A percentile compares a stretch with the other conserved stretches of the same genome.
phyloP scores from a whole-genome alignment of 139 green algal genomes.

The Chlorella ohadii region DNA sequence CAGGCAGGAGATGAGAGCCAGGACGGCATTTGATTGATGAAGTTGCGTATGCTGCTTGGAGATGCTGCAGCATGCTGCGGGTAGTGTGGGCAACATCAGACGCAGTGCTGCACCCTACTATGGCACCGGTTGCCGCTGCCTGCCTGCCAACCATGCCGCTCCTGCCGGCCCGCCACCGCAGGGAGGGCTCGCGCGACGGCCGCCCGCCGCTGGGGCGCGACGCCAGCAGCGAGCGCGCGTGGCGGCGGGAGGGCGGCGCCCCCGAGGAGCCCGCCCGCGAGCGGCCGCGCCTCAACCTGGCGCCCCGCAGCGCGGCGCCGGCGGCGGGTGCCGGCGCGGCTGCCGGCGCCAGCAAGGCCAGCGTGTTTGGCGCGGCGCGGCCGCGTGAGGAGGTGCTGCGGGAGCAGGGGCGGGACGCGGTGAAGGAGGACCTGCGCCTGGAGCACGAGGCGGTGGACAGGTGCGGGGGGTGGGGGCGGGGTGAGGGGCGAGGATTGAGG shows the following conservation, averaged over 20 bases:
- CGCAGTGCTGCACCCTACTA: too few relatives aligned
- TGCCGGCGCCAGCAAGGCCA: slow-evolving; percentile 24
- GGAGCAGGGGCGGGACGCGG: slow-evolving; percentile 84
- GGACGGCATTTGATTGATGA: too few relatives aligned
- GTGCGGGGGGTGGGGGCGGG: neutral
- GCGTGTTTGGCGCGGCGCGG: slow-evolving; percentile 81
- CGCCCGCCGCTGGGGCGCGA: slow-evolving; percentile 9
- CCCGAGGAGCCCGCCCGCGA: slow-evolving; percentile 23
- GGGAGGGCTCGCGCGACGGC: slow-evolving; percentile 8
- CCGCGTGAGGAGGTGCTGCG: slow-evolving; percentile 91
- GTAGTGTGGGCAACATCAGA: too few relatives aligned
- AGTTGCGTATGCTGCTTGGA: too few relatives aligned
- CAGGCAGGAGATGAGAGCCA: too few relatives aligned
- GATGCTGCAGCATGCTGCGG: neutral
- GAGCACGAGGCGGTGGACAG: slow-evolving; percentile 56
- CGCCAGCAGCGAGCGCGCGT: slow-evolving; percentile 39
- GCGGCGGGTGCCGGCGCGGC: neutral
- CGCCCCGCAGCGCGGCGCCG: slow-evolving; percentile 58
- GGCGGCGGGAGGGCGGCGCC: slow-evolving; percentile 11
- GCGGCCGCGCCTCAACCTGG: slow-evolving; percentile 69
- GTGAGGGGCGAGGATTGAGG: neutral
- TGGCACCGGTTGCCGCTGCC: too few relatives aligned
- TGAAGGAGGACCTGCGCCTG: slow-evolving; percentile 71
- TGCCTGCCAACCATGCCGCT: neutral
- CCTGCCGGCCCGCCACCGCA: neutral